phyloP scores from a whole-genome alignment of 176 grass and related monocot genomes.

The Dactylis glomerata region DNA sequence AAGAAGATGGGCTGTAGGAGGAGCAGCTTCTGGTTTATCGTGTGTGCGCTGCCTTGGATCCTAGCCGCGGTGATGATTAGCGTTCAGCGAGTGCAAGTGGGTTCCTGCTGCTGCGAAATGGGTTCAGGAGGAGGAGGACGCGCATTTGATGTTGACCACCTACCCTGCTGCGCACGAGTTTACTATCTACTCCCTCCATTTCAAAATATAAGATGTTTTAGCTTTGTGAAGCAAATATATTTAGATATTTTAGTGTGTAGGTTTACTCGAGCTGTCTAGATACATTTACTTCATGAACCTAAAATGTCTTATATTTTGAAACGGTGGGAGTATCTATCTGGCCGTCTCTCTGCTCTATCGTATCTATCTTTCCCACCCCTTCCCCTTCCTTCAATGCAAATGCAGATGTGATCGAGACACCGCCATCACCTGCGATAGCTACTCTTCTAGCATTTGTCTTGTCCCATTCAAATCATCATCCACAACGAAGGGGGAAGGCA shows the following conservation, averaged over 20 bases:
- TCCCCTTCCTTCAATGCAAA: neutral
- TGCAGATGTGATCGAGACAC: neutral
- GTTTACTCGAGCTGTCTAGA: too few species aligned
- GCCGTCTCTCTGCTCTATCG: neutral
- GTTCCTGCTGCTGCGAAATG: neutral
- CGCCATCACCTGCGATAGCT: neutral
- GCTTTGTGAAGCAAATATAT: too few species aligned
- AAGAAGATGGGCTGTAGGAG: neutral
- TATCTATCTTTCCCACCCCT: neutral
- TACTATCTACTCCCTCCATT: too few species aligned
- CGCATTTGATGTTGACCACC: slow-evolving; percentile 19
- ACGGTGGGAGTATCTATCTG: too few species aligned
- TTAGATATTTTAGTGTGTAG: too few species aligned
- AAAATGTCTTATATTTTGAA: too few species aligned
- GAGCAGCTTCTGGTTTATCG: neutral
- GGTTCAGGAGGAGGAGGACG: neutral
- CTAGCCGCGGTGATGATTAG: neutral
- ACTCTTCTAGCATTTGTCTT: neutral
- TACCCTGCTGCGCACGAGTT: slow-evolving; percentile 7
- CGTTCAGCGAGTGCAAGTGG: neutral
- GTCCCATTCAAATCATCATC: neutral
- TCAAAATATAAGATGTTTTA: too few species aligned
- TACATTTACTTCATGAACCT: too few species aligned
- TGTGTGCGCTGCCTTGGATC: neutral
- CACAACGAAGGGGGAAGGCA: neutral